These are phyloP conservation scores for Vanrija pseudolonga DNA, from an alignment of 1,284 basidiomycete genomes.

Conservation along the genomic window DNA sequence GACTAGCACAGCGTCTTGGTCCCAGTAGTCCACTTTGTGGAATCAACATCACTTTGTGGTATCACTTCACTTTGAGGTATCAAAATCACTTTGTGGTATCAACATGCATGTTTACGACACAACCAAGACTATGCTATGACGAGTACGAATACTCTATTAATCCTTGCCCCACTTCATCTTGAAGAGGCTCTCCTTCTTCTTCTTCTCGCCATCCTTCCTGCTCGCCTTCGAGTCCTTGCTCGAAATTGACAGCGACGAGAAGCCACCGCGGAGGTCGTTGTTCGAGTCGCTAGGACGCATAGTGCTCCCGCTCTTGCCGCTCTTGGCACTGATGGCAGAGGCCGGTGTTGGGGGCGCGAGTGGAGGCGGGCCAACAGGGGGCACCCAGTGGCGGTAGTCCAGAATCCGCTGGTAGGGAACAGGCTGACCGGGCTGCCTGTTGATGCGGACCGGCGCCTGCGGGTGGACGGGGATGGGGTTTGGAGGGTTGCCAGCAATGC, in stretches of 20 bases:
- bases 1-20: not conserved
- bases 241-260: conserved; percentile 14
- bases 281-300: conserved; percentile 11
- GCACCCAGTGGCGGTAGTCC: conserved; percentile 46
- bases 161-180: conserved; percentile 42
- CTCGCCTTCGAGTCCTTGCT: conserved; percentile 40
- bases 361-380: conserved; percentile 45
- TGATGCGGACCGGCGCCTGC: conserved; percentile 46
- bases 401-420: conserved; percentile 60
- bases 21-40: not conserved
- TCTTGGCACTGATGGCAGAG: conserved; percentile 15
- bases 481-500: conserved; percentile 65
- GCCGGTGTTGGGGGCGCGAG: conserved; percentile 33
- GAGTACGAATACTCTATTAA: not conserved
- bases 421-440: conserved; percentile 65
- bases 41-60: no score
- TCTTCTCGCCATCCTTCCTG: conserved; percentile 50
- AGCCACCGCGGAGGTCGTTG: conserved; percentile 16
- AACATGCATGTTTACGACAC: conserved; percentile 9
- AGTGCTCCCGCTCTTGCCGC: conserved; percentile 15
- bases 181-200: conserved; percentile 69
- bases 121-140: no score
- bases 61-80: no score
- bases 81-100: not conserved
- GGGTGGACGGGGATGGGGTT: conserved; percentile 59